A percentile compares a stretch with the other conserved stretches of the same genome.
Conservation (phyloP, 108 stramenopile species). For the Stephanodiscus minutulus region DNA sequence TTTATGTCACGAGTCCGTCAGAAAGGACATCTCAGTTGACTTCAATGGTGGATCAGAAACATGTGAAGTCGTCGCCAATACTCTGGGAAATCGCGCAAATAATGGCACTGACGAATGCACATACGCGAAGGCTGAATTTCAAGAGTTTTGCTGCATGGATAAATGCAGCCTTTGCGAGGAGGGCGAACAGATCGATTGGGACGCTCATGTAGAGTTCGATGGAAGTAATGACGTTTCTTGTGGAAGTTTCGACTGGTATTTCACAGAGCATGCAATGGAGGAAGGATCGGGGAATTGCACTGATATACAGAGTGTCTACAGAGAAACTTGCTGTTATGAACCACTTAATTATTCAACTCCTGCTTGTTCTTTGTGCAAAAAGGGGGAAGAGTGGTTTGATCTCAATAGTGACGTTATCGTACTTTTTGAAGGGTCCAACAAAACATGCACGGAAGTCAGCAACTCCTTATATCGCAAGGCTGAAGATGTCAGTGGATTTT, state of each 20-base stretch:
- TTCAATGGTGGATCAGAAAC: conserved; percentile 40
- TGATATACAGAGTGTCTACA: conserved; percentile 20
- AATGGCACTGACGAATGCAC: conserved; percentile 50
- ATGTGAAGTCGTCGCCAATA: conserved; percentile 37
- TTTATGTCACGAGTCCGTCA: conserved; percentile 38
- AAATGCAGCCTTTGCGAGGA: conserved; percentile 39
- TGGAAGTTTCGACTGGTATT: conserved; percentile 52
- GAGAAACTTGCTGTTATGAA: conserved; percentile 39
- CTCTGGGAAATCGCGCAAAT: conserved; percentile 31
- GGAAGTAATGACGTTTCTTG: conserved; percentile 32
- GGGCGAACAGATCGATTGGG: conserved; percentile 44
- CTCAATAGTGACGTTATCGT: conserved; percentile 34
- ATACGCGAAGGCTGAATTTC: conserved; percentile 27
- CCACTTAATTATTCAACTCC: conserved; percentile 48
- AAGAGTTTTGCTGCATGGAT: conserved; percentile 48
- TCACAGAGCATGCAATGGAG: conserved; percentile 43
- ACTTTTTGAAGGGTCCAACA: conserved; percentile 28
- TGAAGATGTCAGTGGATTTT: conserved; percentile 40
- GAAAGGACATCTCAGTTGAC: conserved; percentile 33
- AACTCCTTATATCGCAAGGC: conserved; percentile 41
- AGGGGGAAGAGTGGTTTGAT: conserved; percentile 42
- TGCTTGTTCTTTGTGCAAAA: conserved; percentile 47
- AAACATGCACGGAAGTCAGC: conserved; percentile 44
- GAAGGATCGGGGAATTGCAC: conserved; percentile 39
- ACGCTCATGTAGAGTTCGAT: conserved; percentile 41